These are phyloP conservation scores for Lachancea sp. DNA, from an alignment of 805 yeast genomes.

Conservation along the genomic window DNA sequence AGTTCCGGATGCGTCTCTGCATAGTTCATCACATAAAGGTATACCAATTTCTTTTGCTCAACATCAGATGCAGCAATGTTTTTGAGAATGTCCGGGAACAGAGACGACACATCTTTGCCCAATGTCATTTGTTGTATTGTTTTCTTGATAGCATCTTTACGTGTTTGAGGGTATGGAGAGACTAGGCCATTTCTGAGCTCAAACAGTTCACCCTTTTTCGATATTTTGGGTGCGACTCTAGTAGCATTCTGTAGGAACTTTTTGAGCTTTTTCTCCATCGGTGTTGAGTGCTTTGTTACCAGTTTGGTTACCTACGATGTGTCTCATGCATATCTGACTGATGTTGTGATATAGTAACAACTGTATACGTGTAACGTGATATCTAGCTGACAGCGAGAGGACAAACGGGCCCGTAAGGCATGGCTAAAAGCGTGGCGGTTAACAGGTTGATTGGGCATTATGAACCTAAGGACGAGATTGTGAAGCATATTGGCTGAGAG, in stretches of 20 bases:
- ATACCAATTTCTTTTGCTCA: slow-evolving; percentile 94
- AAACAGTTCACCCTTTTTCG: slow-evolving; percentile 64
- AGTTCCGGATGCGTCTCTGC: slow-evolving; percentile 95
- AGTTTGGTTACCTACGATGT: neutral
- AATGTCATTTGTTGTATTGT: slow-evolving; percentile 98
- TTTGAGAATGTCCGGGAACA: slow-evolving; percentile 93
- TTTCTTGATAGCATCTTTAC: slow-evolving; percentile 94
- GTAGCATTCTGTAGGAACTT: slow-evolving; percentile 32
- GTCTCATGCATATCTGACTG: no score
- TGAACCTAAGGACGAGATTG: no score
- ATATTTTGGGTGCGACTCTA: slow-evolving; percentile 35
- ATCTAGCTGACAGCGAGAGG: no score
- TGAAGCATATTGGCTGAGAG: no score
- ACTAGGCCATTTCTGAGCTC: slow-evolving; percentile 88
- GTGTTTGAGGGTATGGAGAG: slow-evolving; percentile 88
- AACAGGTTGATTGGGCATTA: no score
- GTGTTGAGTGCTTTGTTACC: no score
- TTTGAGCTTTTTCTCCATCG: slow-evolving; percentile 31
- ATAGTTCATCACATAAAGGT: slow-evolving; percentile 91
- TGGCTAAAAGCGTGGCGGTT: no score
- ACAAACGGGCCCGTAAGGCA: no score
- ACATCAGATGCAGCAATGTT: slow-evolving; percentile 95
- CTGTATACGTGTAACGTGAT: neutral
- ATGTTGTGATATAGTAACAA: neutral
- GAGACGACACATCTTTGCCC: slow-evolving; percentile 90